Percentiles rank a stretch among this genome's conserved stretches.
Evolutionary conservation across 2,329 filamentous ascomycete genomes (phyloP).

Genomic region (Ophiostoma montium): DNA sequence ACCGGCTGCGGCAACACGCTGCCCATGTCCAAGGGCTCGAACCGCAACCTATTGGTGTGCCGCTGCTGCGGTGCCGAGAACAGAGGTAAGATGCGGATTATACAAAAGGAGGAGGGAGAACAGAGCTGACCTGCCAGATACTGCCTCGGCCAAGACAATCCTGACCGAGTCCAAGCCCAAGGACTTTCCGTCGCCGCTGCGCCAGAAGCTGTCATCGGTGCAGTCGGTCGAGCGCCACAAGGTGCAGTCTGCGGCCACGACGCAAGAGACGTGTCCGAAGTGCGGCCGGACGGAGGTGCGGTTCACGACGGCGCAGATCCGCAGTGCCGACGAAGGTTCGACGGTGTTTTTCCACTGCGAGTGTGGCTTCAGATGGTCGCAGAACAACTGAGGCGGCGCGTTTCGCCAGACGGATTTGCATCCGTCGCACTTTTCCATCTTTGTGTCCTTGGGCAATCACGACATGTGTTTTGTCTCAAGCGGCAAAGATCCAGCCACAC

Average conservation of each 20-base stretch:
- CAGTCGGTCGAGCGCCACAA: slow-evolving; percentile 69
- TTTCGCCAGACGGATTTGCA: not conserved
- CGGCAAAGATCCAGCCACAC: not conserved
- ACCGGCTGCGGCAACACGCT: slow-evolving; percentile 83
- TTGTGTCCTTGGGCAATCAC: not conserved
- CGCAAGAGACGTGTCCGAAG: slow-evolving; percentile 57
- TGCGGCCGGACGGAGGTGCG: slow-evolving; percentile 74
- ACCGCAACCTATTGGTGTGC: slow-evolving; percentile 65
- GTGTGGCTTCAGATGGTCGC: slow-evolving; percentile 59
- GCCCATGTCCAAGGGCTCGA: slow-evolving; percentile 62
- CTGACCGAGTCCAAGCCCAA: slow-evolving; percentile 74
- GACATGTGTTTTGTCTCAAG: not conserved
- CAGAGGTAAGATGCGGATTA: slow-evolving; percentile 38
- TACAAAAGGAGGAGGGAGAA: not conserved
- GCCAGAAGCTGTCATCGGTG: slow-evolving; percentile 76
- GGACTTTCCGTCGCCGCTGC: slow-evolving; percentile 79
- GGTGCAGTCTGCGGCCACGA: slow-evolving; percentile 56
- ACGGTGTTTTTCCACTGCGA: slow-evolving; percentile 85
- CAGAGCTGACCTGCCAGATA: slow-evolving; percentile 26
- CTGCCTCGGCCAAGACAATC: slow-evolving; percentile 58
- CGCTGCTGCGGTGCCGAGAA: slow-evolving; percentile 77
- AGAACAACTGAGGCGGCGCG: slow-evolving; percentile 37
- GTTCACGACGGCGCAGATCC: slow-evolving; percentile 72
- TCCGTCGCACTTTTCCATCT: not conserved
- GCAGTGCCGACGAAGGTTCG: slow-evolving; percentile 87